Conservation (phyloP, 139 green algal species). For the Limnomonas spitsbergensis region DNA sequence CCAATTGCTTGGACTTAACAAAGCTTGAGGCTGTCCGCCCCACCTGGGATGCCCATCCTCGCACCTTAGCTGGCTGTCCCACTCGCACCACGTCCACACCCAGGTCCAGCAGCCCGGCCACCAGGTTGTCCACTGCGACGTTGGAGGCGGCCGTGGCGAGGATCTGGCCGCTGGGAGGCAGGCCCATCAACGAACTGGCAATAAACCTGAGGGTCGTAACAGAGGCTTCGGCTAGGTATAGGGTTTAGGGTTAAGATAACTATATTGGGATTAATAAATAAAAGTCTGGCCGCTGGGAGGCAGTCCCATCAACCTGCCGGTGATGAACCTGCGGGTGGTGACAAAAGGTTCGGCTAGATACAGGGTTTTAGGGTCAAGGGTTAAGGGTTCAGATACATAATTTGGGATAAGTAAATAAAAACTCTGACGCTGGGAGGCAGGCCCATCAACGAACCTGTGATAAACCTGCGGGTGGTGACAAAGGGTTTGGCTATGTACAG, state of each 20-base stretch:
- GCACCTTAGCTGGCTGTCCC: slow-evolving; percentile 57
- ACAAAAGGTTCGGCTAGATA: no score
- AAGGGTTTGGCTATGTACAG: no score
- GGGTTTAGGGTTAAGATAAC: no score
- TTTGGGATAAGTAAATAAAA: no score
- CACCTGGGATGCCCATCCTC: not conserved
- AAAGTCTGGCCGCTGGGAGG: slow-evolving; percentile 32
- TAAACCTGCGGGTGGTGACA: no score
- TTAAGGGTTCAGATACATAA: no score
- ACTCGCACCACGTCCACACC: slow-evolving; percentile 47
- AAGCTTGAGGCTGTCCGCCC: no score
- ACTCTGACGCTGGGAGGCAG: slow-evolving; percentile 29
- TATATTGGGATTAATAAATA: no score
- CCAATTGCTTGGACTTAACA: no score
- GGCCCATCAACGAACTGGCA: slow-evolving; percentile 10
- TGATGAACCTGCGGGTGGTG: slow-evolving; percentile 32
- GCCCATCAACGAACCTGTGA: slow-evolving; percentile 16
- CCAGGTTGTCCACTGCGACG: slow-evolving; percentile 67
- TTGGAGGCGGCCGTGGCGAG: slow-evolving; percentile 57
- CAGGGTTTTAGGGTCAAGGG: no score
- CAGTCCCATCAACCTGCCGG: slow-evolving; percentile 19
- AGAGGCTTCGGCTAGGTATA: no score
- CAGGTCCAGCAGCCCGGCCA: slow-evolving; percentile 43
- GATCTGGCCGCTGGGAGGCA: slow-evolving; percentile 28
- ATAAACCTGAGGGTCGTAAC: no score